These are phyloP conservation scores for Fragaria ananassa DNA, from an alignment of 306 rosid species.

Conservation along the genomic window DNA sequence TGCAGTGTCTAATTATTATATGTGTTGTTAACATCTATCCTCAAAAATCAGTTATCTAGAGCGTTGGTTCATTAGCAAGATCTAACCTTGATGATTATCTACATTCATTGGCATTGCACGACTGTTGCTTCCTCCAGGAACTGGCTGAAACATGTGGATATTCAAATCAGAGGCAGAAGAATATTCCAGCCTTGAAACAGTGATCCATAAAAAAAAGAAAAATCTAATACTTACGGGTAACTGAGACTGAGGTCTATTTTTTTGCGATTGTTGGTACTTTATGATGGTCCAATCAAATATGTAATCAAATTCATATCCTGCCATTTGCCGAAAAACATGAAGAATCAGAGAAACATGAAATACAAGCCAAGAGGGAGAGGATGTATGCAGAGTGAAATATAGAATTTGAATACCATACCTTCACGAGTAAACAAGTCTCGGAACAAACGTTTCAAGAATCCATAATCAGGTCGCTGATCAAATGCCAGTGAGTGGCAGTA, in stretches of 20 bases:
- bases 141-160: constrained; percentile 43
- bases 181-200: constrained; percentile 18
- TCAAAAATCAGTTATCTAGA: background rate
- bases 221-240: constrained; percentile 45
- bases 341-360: constrained; percentile 2
- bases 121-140: constrained; percentile 56
- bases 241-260: constrained; percentile 54
- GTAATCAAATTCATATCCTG: constrained; percentile 85
- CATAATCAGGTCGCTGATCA: constrained; percentile 98
- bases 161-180: constrained; percentile 28
- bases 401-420: constrained; percentile 47
- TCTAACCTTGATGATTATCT: constrained; percentile 64
- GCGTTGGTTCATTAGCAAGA: constrained; percentile 7
- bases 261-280: constrained; percentile 84
- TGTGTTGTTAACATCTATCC: background rate
- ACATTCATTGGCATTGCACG: constrained; percentile 49
- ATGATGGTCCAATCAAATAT: constrained; percentile 87
- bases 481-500: constrained; percentile 89
- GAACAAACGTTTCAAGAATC: constrained; percentile 87
- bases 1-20: background rate
- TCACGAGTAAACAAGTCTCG: constrained; percentile 82
- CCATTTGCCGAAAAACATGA: constrained; percentile 20
- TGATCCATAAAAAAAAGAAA: background rate
- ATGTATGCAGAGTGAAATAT: background rate
- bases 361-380: background rate